Evolutionary conservation across 1,139 yeast species (phyloP).

Genomic region (Suhomyces kunorum): DNA sequence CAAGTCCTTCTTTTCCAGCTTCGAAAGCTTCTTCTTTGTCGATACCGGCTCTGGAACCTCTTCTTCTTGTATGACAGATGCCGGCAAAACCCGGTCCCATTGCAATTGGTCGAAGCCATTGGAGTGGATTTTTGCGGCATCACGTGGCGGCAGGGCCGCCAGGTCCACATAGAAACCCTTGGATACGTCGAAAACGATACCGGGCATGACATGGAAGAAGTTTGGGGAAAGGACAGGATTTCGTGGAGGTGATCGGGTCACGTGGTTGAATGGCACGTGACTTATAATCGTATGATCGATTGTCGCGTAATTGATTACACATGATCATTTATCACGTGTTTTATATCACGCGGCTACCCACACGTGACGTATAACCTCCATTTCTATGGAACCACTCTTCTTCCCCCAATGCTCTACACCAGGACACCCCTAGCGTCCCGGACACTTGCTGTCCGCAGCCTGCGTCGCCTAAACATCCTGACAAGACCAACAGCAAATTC

Average conservation of each 20-base stretch:
- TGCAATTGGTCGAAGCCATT: constrained; percentile 38
- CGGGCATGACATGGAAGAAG: constrained; percentile 5
- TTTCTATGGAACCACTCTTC: background rate
- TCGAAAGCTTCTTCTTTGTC: constrained; percentile 23
- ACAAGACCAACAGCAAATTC: constrained; percentile 27
- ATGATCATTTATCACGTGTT: background rate
- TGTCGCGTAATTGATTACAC: too few relatives aligned
- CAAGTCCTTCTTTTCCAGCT: constrained; percentile 32
- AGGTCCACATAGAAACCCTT: constrained; percentile 20
- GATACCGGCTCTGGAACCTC: constrained; percentile 6
- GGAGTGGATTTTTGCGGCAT: constrained; percentile 9
- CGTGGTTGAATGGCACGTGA: background rate
- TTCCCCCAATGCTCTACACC: background rate
- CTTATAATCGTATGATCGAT: background rate
- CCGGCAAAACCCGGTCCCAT: constrained; percentile 22
- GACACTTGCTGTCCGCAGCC: background rate
- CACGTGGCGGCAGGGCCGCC: background rate
- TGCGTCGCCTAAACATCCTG: constrained; percentile 10
- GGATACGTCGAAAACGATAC: constrained; percentile 12
- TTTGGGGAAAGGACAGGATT: too few relatives aligned
- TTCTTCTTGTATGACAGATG: constrained; percentile 11
- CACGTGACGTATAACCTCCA: background rate
- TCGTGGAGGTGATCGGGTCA: too few relatives aligned
- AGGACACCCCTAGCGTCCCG: background rate
- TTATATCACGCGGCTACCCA: background rate